These are phyloP conservation scores for Plantago elongata DNA, from an alignment of 257 asterid genomes.

Conservation along the genomic window DNA sequence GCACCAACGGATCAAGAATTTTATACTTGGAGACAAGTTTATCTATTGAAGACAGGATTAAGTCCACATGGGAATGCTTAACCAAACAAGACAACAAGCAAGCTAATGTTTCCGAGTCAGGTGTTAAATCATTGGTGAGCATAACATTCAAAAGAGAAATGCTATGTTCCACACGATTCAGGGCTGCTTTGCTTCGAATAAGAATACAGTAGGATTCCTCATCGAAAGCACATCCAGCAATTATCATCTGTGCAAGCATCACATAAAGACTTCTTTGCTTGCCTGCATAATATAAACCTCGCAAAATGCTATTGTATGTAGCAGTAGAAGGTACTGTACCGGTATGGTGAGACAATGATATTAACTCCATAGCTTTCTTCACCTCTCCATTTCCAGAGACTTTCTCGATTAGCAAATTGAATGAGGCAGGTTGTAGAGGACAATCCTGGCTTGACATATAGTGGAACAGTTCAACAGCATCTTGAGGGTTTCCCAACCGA, in stretches of 20 bases:
- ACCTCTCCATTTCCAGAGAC: constrained; percentile 39
- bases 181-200: constrained; percentile 35
- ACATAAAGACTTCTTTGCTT: constrained; percentile 23
- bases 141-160: constrained; percentile 42
- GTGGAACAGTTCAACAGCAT: constrained; percentile 47
- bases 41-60: constrained; percentile 39
- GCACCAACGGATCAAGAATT: constrained; percentile 39
- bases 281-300: constrained; percentile 34
- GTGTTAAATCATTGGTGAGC: constrained; percentile 45
- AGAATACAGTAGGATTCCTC: constrained; percentile 48
- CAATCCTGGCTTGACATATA: constrained; percentile 51
- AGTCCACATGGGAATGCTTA: constrained; percentile 40
- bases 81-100: constrained; percentile 41
- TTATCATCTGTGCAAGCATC: constrained; percentile 54
- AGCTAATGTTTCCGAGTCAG: constrained; percentile 43
- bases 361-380: constrained; percentile 35
- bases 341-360: constrained; percentile 33
- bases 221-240: constrained; percentile 42
- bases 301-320: constrained; percentile 47
- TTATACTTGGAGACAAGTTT: constrained; percentile 29
- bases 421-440: constrained; percentile 37
- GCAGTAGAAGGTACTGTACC: constrained; percentile 27
- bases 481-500: constrained; percentile 30
- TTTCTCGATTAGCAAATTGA: constrained; percentile 42
- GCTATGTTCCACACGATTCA: constrained; percentile 27